Percentiles rank a stretch among this genome's conserved stretches.
These are phyloP conservation scores for Scedosporium minutisporum DNA, from an alignment of 2,329 filamentous ascomycete species.

Conservation along the genomic window DNA sequence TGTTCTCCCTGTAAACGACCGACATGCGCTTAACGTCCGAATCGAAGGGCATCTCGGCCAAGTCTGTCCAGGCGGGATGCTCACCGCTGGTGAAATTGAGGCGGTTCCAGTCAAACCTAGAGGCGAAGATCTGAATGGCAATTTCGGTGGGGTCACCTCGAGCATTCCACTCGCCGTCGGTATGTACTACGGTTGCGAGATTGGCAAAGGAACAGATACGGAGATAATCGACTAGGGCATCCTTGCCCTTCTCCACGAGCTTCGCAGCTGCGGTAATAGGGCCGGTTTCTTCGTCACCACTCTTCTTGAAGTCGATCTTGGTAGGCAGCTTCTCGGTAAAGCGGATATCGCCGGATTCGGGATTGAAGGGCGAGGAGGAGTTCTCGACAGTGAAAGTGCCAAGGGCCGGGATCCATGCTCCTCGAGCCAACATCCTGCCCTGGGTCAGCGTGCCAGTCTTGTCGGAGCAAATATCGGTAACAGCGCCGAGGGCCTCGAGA, in stretches of 20 bases:
- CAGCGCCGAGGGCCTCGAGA: constrained; percentile 51
- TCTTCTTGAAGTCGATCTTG: constrained; percentile 28
- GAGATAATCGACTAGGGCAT: constrained; percentile 41
- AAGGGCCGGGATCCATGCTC: constrained; percentile 47
- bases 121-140: constrained; percentile 62
- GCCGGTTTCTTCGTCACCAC: constrained; percentile 15
- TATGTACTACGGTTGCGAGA: constrained; percentile 36
- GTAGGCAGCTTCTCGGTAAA: constrained; percentile 26
- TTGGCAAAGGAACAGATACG: constrained; percentile 49
- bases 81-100: constrained; percentile 39
- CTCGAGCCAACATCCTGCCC: constrained; percentile 54
- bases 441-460: constrained; percentile 53
- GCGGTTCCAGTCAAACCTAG: constrained; percentile 53
- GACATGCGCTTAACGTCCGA: constrained; percentile 68
- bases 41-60: constrained; percentile 62
- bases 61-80: constrained; percentile 40
- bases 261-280: constrained; percentile 17
- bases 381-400: constrained; percentile 49
- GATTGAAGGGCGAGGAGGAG: constrained; percentile 46
- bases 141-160: constrained; percentile 61
- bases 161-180: constrained; percentile 43
- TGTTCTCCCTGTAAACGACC: constrained; percentile 46
- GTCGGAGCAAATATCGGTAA: constrained; percentile 46
- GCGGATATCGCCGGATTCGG: constrained; percentile 38
- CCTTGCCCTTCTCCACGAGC: constrained; percentile 30